These are phyloP conservation scores for Boletellus emodensis DNA, from an alignment of 768 basidiomycete species.

Conservation along the genomic window DNA sequence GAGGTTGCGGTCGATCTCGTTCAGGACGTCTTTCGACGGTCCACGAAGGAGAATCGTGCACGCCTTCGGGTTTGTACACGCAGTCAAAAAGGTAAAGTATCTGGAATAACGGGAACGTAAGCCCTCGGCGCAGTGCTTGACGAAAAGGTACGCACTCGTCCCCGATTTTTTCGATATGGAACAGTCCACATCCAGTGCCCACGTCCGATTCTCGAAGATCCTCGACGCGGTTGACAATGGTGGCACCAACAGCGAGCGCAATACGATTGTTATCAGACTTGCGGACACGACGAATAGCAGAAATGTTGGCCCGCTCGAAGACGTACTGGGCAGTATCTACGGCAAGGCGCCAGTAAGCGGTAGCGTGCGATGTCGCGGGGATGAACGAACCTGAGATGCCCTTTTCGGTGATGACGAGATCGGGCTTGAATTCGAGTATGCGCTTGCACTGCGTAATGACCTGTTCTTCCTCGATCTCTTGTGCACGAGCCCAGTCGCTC, in stretches of 20 bases:
- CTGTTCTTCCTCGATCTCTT: conserved; percentile 96
- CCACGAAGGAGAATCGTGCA: conserved; percentile 98
- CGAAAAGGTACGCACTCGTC: conserved; percentile 60
- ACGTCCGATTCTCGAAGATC: conserved; percentile 90
- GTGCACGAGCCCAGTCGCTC: conserved; percentile 86
- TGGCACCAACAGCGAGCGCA: conserved; percentile 91
- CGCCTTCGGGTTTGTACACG: conserved; percentile 87
- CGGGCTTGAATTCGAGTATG: conserved; percentile 91
- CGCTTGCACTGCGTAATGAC: conserved; percentile 81
- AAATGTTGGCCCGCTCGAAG: conserved; percentile 80
- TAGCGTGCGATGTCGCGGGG: background rate
- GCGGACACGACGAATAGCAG: conserved; percentile 94
- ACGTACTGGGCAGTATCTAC: conserved; percentile 91
- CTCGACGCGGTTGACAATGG: conserved; percentile 95
- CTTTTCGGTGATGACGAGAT: conserved; percentile 95
- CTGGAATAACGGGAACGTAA: conserved; percentile 35
- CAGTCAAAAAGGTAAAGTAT: conserved; percentile 96
- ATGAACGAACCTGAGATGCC: conserved; percentile 78
- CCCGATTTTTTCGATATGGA: conserved; percentile 94
- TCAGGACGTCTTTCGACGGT: conserved; percentile 96
- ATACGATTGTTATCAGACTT: conserved; percentile 99
- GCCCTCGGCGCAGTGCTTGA: background rate
- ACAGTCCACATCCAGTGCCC: conserved; percentile 92
- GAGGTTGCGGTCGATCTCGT: conserved; percentile 96
- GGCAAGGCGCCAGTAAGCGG: background rate